Conservation (phyloP, 1,284 basidiomycete species). For the Ceratobasidium sp. region DNA sequence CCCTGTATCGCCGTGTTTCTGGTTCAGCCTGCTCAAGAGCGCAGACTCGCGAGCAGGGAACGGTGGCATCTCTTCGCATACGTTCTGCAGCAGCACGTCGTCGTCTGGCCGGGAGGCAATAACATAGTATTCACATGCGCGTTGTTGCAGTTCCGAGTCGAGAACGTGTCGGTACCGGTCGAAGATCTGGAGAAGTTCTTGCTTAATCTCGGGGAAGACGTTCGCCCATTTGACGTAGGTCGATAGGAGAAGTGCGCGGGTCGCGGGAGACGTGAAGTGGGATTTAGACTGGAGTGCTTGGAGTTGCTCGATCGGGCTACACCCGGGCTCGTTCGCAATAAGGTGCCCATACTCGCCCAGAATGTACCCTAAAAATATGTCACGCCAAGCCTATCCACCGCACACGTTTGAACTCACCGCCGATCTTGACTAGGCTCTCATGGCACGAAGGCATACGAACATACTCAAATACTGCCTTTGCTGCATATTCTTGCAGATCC, state of each 20-base stretch:
- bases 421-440: slow-evolving; percentile 97
- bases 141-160: slow-evolving; percentile 97
- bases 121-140: slow-evolving; percentile 96
- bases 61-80: slow-evolving; percentile 99
- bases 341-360: slow-evolving; percentile 98
- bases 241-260: slow-evolving; percentile 90
- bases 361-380: slow-evolving; percentile 77
- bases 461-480: slow-evolving; percentile 92
- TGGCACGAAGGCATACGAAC: slow-evolving; percentile 90
- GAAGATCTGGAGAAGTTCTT: slow-evolving; percentile 92
- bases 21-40: slow-evolving; percentile 84
- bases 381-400: slow-evolving; percentile 47
- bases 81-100: slow-evolving; percentile 90
- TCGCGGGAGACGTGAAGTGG: slow-evolving; percentile 92
- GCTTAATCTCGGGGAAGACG: slow-evolving; percentile 98
- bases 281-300: slow-evolving; percentile 94
- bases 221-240: slow-evolving; percentile 99
- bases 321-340: slow-evolving; percentile 93
- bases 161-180: slow-evolving; percentile 97
- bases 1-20: slow-evolving; percentile 82
- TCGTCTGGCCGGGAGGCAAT: slow-evolving; percentile 84
- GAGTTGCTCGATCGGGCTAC: slow-evolving; percentile 95
- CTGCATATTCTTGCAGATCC: slow-evolving; percentile 94
- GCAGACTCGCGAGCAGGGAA: slow-evolving; percentile 96
- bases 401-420: slow-evolving; percentile 63